Base-by-base conservation (phyloP, 257 asterid genomes). In the Jacaranda mimosifolia region DNA sequence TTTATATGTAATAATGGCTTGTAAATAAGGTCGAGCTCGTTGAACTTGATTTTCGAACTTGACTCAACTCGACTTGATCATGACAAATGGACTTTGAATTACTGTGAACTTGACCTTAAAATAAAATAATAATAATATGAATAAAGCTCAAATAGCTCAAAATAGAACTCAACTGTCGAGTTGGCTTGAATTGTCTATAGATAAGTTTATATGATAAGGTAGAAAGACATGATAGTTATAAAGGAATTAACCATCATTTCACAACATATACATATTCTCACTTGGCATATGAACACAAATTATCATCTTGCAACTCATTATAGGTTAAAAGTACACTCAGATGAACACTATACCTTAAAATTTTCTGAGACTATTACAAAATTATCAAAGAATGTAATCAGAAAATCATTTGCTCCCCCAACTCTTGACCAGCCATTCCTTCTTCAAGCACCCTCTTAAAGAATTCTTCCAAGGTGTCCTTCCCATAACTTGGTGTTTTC, bases 381-480 rank as follows among this genome's bases (percentile, higher is more conserved):
- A 19, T 66, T 58, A 56, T 17, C 0, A 71, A 18, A 21, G 15
- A 56, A 63, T 39, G 13, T 19, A 21, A 36, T 83, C 81, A 95
- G 85, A 95, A 81, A 65, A 95, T 93, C 55, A 79, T 83, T 80
- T 95, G 99, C 83, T 95, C 98, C 36, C 97, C 99, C 80, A 95
- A 80, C 80, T 95, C 99, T 73, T 95, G 98, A 26, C 98, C 99
- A 58, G 87, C 87, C 96, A 95, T 93, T 73, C 98, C 98, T 83
- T 91, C 87, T 73, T 88, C 86, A 0, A 93, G 81, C 11, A 95
- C 99, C 84, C 81, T 91, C 83, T 83, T 79, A 64, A 95, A 95
- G 86, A 93, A 95, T 0, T 91, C 96, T 67, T 93, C 99, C 87
- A 93, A 83, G 4, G 97, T 91, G 73, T 95, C 99, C 6, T 78